Evolutionary conservation across 2,329 filamentous ascomycete species (phyloP), one percentile per base, ranked within the genome.

Genomic region (Aspergillus sp.): DNA sequence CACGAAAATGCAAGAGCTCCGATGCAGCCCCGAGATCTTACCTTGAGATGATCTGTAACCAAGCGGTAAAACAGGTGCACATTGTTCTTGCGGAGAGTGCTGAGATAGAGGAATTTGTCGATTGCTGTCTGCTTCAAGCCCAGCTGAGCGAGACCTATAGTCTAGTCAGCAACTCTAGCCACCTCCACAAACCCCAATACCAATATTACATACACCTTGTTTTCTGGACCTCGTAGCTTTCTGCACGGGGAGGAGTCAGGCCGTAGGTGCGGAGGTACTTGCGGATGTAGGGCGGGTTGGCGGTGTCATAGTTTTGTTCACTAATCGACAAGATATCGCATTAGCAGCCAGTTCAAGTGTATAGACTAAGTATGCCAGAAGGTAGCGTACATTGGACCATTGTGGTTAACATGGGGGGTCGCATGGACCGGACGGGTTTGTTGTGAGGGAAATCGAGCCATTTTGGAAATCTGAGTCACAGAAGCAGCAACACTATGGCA

Each of bases 61-160:
- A 81, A 65, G 63, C 79, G 77, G 68, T 81, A 81, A 70, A 81
- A 81, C n/a, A 81, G 69, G 64, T 81, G 79, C 6, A 81, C 78
- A 69, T 81, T 80, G 70, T 80, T 79, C 68, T 79, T 79, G 66
- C 79, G 77, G 53, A 81, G 68, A 8, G 77, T 76, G 68, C 77
- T 79, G 52, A 81, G 72, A 64, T 81, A 81, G 53, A 79, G 74
- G 66, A 80, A 81, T 61, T 80, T 79, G 43, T 81, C 79, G 62
- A 81, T 80, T 48, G 70, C 61, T 17, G 78, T 79, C 53, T 71
- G 68, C 68, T 80, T 81, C 60, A 77, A 68, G 57, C 75, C 77
- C 62, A 81, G 68, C 64, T 81, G 79, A 44, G 76, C 74, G 63
- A 80, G 72, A 68, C 73, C 72, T 75, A 57, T 41, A 31, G 47